Percentiles rank a stretch among this genome's conserved stretches.
phyloP scores from a whole-genome alignment of 352 stramenopile genomes.

The Pythium apleroticum region DNA sequence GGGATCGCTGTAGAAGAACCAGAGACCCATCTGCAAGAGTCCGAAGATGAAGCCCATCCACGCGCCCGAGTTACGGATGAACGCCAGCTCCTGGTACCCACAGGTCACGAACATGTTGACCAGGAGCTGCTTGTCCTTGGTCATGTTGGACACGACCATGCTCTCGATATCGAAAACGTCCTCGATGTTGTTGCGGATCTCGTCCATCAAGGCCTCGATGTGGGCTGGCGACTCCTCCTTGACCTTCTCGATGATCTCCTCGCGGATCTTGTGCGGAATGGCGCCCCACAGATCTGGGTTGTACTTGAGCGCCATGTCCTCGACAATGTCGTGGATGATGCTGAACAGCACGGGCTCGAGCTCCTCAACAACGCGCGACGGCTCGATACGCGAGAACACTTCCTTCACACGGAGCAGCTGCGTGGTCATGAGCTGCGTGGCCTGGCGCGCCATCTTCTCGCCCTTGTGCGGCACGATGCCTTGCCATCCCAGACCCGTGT shows the following conservation, averaged over 20 bases:
- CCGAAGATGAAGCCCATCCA: constrained; percentile 89
- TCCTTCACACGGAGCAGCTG: constrained; percentile 93
- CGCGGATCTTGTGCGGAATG: constrained; percentile 70
- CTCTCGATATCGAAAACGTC: constrained; percentile 94
- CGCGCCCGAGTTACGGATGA: constrained; percentile 88
- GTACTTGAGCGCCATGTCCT: constrained; percentile 90
- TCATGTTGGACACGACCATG: constrained; percentile 93
- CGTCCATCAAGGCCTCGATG: constrained; percentile 92
- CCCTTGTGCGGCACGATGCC: constrained; percentile 96
- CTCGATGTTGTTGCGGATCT: constrained; percentile 93
- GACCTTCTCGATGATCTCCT: constrained; percentile 92
- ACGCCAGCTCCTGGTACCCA: constrained; percentile 87
- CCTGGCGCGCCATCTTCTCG: constrained; percentile 95
- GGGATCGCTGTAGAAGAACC: constrained; percentile 75
- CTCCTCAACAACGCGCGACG: constrained; percentile 85
- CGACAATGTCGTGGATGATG: constrained; percentile 86
- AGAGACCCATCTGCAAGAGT: constrained; percentile 85
- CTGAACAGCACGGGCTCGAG: constrained; percentile 92
- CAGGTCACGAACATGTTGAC: constrained; percentile 94
- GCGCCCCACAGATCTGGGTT: constrained; percentile 78
- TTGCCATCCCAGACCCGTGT: constrained; percentile 96
- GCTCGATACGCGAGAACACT: constrained; percentile 93
- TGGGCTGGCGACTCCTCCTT: constrained; percentile 91
- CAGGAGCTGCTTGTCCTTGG: constrained; percentile 92
- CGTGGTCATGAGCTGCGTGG: constrained; percentile 92